Evolutionary conservation across 257 asterid species (phyloP).

Genomic region (Rubia yunnanensis): DNA sequence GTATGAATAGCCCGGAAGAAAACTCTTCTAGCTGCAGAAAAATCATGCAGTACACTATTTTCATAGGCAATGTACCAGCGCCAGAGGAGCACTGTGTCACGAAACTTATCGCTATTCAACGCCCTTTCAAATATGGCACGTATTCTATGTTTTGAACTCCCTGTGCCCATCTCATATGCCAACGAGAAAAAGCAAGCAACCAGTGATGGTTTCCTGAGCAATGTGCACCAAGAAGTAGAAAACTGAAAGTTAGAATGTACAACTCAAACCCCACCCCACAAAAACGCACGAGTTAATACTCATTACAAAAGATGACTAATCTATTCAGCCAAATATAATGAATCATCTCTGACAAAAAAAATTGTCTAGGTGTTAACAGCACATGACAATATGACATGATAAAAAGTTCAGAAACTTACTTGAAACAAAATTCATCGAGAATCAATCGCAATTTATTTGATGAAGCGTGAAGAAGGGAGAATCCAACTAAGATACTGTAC

Average conservation of each 20-base stretch:
- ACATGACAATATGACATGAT: neutral
- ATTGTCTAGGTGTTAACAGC: neutral
- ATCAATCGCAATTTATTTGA: constrained; percentile 75
- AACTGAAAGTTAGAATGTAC: neutral
- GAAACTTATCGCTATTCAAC: constrained; percentile 55
- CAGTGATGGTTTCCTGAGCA: constrained; percentile 69
- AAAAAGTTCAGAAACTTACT: constrained; percentile 26
- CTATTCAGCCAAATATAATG: neutral
- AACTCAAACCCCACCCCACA: neutral
- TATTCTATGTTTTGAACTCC: constrained; percentile 62
- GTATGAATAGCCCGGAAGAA: constrained; percentile 93
- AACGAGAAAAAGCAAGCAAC: constrained; percentile 64
- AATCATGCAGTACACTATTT: constrained; percentile 39
- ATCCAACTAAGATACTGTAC: constrained; percentile 50
- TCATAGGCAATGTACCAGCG: constrained; percentile 74
- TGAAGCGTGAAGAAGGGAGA: constrained; percentile 60
- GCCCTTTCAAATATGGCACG: constrained; percentile 87
- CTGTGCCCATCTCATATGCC: constrained; percentile 61
- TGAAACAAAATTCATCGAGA: constrained; percentile 54
- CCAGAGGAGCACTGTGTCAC: constrained; percentile 70
- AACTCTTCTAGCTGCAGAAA: constrained; percentile 69
- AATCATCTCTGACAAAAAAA: neutral
- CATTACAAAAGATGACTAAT: neutral
- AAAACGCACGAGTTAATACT: neutral
- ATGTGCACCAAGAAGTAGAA: constrained; percentile 13